Evolutionary conservation across 1,139 yeast genomes (phyloP), one percentile per base, ranked within the genome.

Genomic region (Kodamaea ohmeri): DNA sequence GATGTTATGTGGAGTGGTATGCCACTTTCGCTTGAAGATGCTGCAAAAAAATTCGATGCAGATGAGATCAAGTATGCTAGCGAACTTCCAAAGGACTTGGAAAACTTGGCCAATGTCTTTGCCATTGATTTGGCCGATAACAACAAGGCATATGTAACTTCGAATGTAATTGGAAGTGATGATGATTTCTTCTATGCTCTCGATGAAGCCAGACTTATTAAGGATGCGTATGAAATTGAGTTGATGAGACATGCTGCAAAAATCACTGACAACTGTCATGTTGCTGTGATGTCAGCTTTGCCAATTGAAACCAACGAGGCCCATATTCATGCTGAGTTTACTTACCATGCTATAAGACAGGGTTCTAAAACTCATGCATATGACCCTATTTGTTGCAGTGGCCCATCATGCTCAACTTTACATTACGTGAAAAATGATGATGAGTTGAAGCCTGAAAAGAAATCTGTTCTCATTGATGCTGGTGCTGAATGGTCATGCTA

Each of bases 401-500:
- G 98, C 0, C 82, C 95, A 27, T 81, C 83, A 45, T 87, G 96
- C 56, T 88, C 96, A 17, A 88, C 96, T 2, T 73, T 92, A 47
- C 98, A 92, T 60, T 92, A 90, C 58, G 81, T 85, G 13, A 83
- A 81, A 54, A 92, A 92, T 55, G 95, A 89, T 52, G 89, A 83
- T 42, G 72, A 71, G 2, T 59, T 80, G 39, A 75, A 74, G 4
- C 41, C 46, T 2, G 74, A 76, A 48, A 80, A 77, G 43, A 57
- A 59, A 37, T 74, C 92, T 4, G 75, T 92, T 9, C 73, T 92
- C 44, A 82, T 92, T 43, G 98, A 92, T 63, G 97, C 97, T 4
- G 98, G 98, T 37, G 96, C 96, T 6, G 97, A 90, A 65, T 90
- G 97, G 96, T 77, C 78, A 46, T 79, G 88, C 55, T 92, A 92